Percentiles rank a stretch among this genome's conserved stretches.
phyloP scores from a whole-genome alignment of 2,329 filamentous ascomycete species.

The Pseudocercospora vitis region DNA sequence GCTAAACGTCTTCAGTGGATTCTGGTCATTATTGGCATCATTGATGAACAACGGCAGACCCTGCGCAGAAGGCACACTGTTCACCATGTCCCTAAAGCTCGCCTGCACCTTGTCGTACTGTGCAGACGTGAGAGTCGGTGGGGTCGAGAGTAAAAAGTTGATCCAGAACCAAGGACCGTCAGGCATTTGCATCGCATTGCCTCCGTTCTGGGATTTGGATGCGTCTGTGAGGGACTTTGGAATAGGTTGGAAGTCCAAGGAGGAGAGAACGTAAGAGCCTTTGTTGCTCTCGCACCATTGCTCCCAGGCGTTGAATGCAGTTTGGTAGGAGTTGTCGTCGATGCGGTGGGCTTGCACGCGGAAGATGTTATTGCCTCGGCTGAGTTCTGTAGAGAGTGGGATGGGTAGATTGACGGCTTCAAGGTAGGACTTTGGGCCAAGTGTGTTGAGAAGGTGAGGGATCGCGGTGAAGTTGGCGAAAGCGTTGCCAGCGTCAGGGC shows the following conservation, averaged over 20 bases:
- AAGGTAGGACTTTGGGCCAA: conserved; percentile 34
- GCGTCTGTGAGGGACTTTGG: conserved; percentile 10
- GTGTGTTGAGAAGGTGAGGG: conserved; percentile 35
- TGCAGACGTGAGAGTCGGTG: background rate
- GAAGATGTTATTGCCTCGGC: conserved; percentile 39
- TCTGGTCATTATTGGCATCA: conserved; percentile 11
- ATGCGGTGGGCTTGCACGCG: conserved; percentile 37
- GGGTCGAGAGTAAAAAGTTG: conserved; percentile 2
- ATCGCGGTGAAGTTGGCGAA: conserved; percentile 40
- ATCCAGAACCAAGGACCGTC: conserved; percentile 14
- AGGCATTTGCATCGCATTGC: conserved; percentile 12
- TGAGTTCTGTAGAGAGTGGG: conserved; percentile 33
- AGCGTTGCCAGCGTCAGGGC: conserved; percentile 35
- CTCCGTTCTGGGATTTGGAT: conserved; percentile 5
- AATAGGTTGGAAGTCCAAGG: conserved; percentile 14
- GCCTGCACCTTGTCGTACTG: conserved; percentile 13
- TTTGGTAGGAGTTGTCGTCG: conserved; percentile 28
- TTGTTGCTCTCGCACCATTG: conserved; percentile 37
- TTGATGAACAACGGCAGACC: conserved; percentile 11
- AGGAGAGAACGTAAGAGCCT: conserved; percentile 34
- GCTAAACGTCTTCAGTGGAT: conserved; percentile 12
- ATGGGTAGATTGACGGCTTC: conserved; percentile 40
- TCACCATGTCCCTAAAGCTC: conserved; percentile 13
- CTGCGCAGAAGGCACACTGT: background rate
- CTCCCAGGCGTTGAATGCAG: conserved; percentile 33